Evolutionary conservation across 768 basidiomycete species (phyloP).

Genomic region (Ramaria rubella): DNA sequence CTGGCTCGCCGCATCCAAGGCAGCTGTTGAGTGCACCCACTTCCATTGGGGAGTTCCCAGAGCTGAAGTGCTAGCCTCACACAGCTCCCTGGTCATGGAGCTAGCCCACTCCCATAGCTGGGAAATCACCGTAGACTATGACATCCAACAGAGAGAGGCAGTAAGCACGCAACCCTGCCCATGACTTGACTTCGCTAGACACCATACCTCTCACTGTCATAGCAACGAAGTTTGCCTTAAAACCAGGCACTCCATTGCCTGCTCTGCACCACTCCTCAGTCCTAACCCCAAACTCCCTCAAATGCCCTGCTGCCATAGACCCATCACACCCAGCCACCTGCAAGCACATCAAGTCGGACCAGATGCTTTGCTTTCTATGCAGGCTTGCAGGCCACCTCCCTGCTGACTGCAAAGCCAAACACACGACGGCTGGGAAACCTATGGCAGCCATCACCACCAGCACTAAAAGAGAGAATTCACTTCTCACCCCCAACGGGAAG

Average conservation of each 20-base stretch:
- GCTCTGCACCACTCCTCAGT: too few relatives aligned
- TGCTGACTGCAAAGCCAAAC: slow-evolving; percentile 15
- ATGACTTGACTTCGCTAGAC: neutral
- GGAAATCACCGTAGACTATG: too few relatives aligned
- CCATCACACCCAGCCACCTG: neutral
- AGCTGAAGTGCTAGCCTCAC: neutral
- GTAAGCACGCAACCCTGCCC: neutral
- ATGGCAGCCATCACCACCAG: slow-evolving; percentile 12
- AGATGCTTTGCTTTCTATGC: slow-evolving; percentile 24
- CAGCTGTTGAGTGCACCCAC: neutral
- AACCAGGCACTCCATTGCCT: too few relatives aligned
- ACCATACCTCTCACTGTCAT: neutral
- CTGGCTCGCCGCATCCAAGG: neutral
- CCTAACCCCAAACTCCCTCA: too few relatives aligned
- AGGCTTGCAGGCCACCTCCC: slow-evolving; percentile 22
- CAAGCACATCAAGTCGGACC: neutral
- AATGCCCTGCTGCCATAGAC: neutral
- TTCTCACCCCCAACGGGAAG: slow-evolving; percentile 17
- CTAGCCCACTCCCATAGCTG: too few relatives aligned
- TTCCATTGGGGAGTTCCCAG: neutral
- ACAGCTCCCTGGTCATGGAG: too few relatives aligned
- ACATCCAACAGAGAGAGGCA: too few relatives aligned
- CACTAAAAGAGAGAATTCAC: slow-evolving; percentile 15
- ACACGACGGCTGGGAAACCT: slow-evolving; percentile 20
- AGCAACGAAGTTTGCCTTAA: too few relatives aligned